Percentiles rank a stretch among this genome's conserved stretches.
These are phyloP conservation scores for Teratosphaeria epicoccoides DNA, from an alignment of 2,329 filamentous ascomycete genomes.

Conservation along the genomic window DNA sequence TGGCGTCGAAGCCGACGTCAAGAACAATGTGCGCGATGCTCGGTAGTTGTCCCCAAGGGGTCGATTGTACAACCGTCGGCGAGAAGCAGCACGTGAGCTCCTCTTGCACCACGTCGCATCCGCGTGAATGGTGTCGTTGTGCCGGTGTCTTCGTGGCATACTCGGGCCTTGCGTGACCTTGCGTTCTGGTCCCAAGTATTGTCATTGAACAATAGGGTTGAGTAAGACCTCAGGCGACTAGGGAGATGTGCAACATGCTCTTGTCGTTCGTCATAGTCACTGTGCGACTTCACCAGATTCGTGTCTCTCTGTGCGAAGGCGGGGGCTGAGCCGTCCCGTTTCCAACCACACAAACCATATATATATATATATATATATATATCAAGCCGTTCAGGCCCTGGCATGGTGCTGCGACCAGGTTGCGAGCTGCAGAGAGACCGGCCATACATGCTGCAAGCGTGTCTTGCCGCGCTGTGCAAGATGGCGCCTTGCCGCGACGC, in stretches of 20 bases:
- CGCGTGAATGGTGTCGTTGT: no score
- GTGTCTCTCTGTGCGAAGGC: background rate
- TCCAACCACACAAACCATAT: no score
- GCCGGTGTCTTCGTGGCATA: no score
- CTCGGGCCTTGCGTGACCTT: no score
- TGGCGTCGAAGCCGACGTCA: background rate
- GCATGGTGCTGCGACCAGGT: constrained; percentile 2
- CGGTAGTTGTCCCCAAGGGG: background rate
- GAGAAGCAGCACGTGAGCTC: background rate
- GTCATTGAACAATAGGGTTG: no score
- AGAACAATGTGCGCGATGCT: background rate
- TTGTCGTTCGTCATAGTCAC: no score
- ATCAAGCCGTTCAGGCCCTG: background rate
- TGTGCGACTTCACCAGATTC: background rate
- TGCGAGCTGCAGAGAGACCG: constrained; percentile 9
- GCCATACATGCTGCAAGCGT: constrained; percentile 8
- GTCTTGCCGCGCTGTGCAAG: constrained; percentile 11
- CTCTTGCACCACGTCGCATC: no score
- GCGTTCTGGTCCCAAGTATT: no score
- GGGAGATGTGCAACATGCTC: no score
- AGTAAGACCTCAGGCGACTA: no score
- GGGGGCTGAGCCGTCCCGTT: no score
- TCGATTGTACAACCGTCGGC: background rate
- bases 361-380: no score
- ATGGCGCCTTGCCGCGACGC: constrained; percentile 11